Base-by-base conservation (phyloP, 2,329 filamentous ascomycete species). In the Colletotrichum costaricense region DNA sequence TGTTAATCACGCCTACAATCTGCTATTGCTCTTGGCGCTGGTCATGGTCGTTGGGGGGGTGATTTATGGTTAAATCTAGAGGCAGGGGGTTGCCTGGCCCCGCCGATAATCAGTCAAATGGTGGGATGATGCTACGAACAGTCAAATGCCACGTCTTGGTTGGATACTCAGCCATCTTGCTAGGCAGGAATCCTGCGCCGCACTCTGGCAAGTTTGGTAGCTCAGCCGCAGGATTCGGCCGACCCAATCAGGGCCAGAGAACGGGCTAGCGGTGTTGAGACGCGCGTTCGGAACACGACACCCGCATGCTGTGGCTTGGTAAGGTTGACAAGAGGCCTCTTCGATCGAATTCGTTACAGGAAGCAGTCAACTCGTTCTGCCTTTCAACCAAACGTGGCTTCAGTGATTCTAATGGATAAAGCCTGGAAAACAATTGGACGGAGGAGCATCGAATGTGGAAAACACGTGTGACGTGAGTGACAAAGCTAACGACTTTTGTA, bases 311-410 rank as follows among this genome's bases (percentile, higher is more conserved):
- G 70, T 73, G 70, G 70, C 70, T 70, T 67, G 66, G 56, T 42
- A 73, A 73, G 70, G 70, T 67, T 70, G 70, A 73, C 60, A 62
- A 66, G 60, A 65, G 67, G 70, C 67, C 70, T 73, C 67, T 70
- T 46, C 4, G 9, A 22, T 33, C 5, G 60, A n/a, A 19, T 70
- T 46, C 2, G 14, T 26, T 33, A 5, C 60, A 24, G 12, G 28
- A 72, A 52, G 24, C 22, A 16, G 35, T 46, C 42, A 22, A 8
- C 14, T 38, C 24, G 5, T 11, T 28, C 19, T 58, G 38, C 30
- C 54, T 26, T 24, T 19, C 12, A 3, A 22, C 24, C 56, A 38
- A 28, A n/a, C 5, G 26, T 14, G n/a, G 22, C 24, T 64, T 69
- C 3, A 24, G 30, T 52, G 24, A 22, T 14, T 46, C 9, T 6